Evolutionary conservation across 768 basidiomycete genomes (phyloP).

Genomic region (Termitomyces sp.): DNA sequence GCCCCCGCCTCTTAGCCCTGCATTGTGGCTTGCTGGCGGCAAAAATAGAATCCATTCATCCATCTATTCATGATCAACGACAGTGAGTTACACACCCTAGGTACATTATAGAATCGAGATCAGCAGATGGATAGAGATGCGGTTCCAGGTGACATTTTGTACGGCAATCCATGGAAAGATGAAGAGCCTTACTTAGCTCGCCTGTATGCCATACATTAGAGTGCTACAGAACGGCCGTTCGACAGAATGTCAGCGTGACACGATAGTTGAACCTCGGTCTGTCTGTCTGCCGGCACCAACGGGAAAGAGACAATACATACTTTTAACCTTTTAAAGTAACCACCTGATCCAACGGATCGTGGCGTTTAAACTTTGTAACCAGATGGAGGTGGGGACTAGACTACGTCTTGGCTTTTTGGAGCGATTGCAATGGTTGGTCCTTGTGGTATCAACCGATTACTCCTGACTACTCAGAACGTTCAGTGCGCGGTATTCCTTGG

Average conservation of each 20-base stretch:
- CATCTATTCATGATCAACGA: not conserved
- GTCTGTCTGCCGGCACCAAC: not conserved
- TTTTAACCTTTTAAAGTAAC: not conserved
- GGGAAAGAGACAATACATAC: not conserved
- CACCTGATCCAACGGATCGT: not conserved
- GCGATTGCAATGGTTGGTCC: not conserved
- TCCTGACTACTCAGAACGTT: not conserved
- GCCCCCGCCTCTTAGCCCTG: no score
- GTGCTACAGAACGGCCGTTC: not conserved
- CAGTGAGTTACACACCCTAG: not conserved
- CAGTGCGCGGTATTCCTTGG: not conserved
- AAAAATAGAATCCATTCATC: not conserved
- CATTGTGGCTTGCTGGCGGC: no score
- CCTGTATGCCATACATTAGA: not conserved
- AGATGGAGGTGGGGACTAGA: not conserved
- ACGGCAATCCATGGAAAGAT: not conserved
- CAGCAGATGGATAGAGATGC: not conserved
- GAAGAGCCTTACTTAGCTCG: not conserved
- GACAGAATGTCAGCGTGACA: not conserved
- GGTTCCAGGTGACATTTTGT: not conserved
- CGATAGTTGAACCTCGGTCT: not conserved
- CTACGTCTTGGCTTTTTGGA: not conserved
- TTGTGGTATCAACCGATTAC: not conserved
- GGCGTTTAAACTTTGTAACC: not conserved
- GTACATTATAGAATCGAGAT: not conserved